phyloP scores from a whole-genome alignment of 2,329 filamentous ascomycete species.

The Geosmithia morbida region DNA sequence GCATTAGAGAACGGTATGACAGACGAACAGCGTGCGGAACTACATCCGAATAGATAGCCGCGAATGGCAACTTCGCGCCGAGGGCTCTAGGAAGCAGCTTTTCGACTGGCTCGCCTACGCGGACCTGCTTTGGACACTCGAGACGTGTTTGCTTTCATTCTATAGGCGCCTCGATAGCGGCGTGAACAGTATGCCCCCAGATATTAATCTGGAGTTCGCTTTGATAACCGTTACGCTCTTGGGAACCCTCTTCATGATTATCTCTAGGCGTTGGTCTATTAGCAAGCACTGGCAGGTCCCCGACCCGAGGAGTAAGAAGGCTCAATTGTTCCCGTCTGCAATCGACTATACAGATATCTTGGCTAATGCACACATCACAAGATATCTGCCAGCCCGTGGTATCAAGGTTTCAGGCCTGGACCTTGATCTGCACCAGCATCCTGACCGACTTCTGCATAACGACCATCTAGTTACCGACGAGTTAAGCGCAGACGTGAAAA shows the following conservation, averaged over 20 bases:
- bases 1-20: background rate
- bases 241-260: slow-evolving; percentile 11
- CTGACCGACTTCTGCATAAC: slow-evolving; percentile 19
- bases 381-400: slow-evolving; percentile 18
- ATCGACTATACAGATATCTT: too few species aligned
- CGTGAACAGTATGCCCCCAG: background rate
- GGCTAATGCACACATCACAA: too few species aligned
- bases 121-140: slow-evolving; percentile 16
- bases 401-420: slow-evolving; percentile 14
- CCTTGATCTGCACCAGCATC: slow-evolving; percentile 16
- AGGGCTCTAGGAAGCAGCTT: slow-evolving; percentile 19
- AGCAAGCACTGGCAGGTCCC: slow-evolving; percentile 21
- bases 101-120: slow-evolving; percentile 16
- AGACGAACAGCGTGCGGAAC: background rate
- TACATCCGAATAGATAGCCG: slow-evolving; percentile 1
- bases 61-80: slow-evolving; percentile 8
- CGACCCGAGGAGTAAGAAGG: slow-evolving; percentile 14
- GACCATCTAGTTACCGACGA: slow-evolving; percentile 17
- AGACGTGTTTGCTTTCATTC: slow-evolving; percentile 9
- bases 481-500: too few species aligned
- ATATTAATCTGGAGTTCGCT: slow-evolving; percentile 12
- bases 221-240: slow-evolving; percentile 13
- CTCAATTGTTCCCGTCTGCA: too few species aligned
- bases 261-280: slow-evolving; percentile 13
- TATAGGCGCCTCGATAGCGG: slow-evolving; percentile 1